Evolutionary conservation across 1,139 yeast species (phyloP), one percentile per base, ranked within the genome.

Genomic region (Petasospora rhodanensis): DNA sequence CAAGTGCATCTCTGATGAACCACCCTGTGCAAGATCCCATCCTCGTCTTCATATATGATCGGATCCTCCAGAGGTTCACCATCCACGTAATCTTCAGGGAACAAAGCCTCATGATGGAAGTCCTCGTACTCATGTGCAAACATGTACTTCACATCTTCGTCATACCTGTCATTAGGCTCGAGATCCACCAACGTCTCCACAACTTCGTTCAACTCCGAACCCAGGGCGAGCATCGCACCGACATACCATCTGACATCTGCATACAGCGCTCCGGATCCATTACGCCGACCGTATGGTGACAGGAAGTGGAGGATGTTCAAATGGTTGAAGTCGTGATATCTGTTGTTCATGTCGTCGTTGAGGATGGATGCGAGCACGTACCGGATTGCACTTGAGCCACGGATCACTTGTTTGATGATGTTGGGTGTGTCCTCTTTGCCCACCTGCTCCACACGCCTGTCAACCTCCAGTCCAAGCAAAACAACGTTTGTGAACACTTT

Each of bases 111-210:
- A 28, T 47, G 48, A 19, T 45, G 46, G 38, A 38, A 44, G 31
- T 50, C 49, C 24, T 60, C 65, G 34, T 51, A 67, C 44, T 78
- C 85, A 47, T 68, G 67, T 35, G 79, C 86, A 54, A 80, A 80
- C 59, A 82, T 76, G 49, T 81, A 82, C 37, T 71, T 63, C 14
- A 81, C 71, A 54, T 82, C 91, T 44, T 79, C 87, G 51, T 82
- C 93, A 43, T 73, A 78, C 34, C 75, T 61, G 53, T 82, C 91
- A 37, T 75, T 77, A 24, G 77, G 75, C 38, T 74, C 81, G 37
- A 78, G 55, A 47, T 75, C 78, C 14, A 70, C 62, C 36, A 77
- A 52, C 10, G 78, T 58, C 34, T 73, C 77, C 1, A 76, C 73
- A 10, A 76, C 64, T 38, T 72, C 77, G 11, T 61, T 60, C 22